Base-by-base conservation (phyloP, 2,329 filamentous ascomycete genomes). In the Alternaria rosae region DNA sequence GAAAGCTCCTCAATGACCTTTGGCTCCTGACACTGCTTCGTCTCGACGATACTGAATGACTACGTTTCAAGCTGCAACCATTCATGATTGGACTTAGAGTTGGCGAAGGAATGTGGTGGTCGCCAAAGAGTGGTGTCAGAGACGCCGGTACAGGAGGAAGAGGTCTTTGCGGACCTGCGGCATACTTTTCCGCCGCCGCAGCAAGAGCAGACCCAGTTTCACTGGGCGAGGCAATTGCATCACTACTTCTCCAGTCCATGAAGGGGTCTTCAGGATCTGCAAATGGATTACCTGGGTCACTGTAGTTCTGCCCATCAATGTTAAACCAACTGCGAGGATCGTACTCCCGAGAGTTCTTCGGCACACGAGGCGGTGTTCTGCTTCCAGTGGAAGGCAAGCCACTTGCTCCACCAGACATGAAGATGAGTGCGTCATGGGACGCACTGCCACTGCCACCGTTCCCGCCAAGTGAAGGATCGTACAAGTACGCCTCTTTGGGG, bases 401-500 rank as follows among this genome's bases (percentile, higher is more conserved):
- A 30, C 41, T 54, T 15, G 67, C 61, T 32, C 62, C 68, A 20
- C 73, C 71, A 8, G 72, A 73, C 70, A 74, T 76, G 5, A 68
- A 53, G 48, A 68, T 62, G 23, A 67, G 44, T 44, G 70, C 58
- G 35, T 75, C 71, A n/a, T 69, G 64, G 32, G 64, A 64, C 50
- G 45, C 21, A n/a, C 43, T 35, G 15, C 25, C 61, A 32, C 23
- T 21, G 13, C 26, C 45, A 30, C 23, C 54, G 28, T 59, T 56
- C 20, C 59, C 57, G 10, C 63, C 57, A 10, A 63, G 60, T 7
- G 62, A 61, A 52, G 78, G 73, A 54, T 79, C 76, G 54, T 79
- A 79, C 5, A 78, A 58, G 41, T 76, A 78, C 8, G 74, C 75
- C 8, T 71, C 54, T 53, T 77, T 70, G 0, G n/a, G 77, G 51